A percentile compares a stretch with the other conserved stretches of the same genome.
phyloP scores from a whole-genome alignment of 441 rosid species.

The Aquilaria agallochum region DNA sequence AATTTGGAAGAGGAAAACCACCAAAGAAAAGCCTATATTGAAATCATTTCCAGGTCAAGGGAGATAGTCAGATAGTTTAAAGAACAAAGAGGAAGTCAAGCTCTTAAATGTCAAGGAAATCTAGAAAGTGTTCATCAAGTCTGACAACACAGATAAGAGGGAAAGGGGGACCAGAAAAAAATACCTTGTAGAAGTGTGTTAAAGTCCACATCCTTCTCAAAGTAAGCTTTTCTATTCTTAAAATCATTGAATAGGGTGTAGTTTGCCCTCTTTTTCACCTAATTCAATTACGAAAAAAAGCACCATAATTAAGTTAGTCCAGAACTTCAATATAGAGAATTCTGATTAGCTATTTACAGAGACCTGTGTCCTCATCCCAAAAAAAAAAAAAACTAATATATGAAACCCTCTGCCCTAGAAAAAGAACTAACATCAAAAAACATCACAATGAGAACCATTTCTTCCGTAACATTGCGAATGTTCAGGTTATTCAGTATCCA shows the following conservation, averaged over 20 bases:
- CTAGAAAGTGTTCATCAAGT: not conserved
- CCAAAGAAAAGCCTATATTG: not conserved
- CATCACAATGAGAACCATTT: not conserved
- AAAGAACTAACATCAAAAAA: not conserved
- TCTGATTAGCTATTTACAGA: not conserved
- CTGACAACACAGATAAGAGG: too few relatives aligned
- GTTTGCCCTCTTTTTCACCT: conserved; percentile 49
- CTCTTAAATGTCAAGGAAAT: conserved; percentile 1
- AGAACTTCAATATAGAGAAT: not conserved
- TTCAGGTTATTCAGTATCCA: too few relatives aligned
- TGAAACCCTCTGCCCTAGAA: conserved; percentile 7
- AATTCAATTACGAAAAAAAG: conserved; percentile 18
- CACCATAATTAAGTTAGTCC: conserved; percentile 9
- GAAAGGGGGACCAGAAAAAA: not conserved
- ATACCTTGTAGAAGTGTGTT: conserved; percentile 63
- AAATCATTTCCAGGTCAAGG: conserved; percentile 1
- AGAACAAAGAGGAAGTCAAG: not conserved
- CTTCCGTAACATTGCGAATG: not conserved
- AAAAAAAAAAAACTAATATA: not conserved
- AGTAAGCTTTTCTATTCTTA: conserved; percentile 42
- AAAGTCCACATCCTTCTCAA: conserved; percentile 49
- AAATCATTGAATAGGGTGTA: conserved; percentile 60
- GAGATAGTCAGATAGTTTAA: not conserved
- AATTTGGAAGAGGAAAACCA: not conserved
- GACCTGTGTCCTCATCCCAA: too few relatives aligned